These are phyloP conservation scores for Brassica juncea DNA, from an alignment of 345 rosid species.

Conservation along the genomic window DNA sequence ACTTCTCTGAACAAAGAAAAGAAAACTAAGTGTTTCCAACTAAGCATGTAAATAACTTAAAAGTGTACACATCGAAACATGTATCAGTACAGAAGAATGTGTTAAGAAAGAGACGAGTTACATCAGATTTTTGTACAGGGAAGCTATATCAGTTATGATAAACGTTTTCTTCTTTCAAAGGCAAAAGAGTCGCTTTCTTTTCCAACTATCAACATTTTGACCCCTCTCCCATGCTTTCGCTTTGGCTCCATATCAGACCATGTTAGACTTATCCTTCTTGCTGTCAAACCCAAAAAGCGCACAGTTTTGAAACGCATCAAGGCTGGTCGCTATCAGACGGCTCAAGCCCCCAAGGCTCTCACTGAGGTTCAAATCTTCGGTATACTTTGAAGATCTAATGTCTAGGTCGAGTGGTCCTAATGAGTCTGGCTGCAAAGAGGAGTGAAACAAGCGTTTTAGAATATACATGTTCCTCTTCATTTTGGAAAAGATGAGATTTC, in stretches of 20 bases:
- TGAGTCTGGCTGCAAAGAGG: conserved; percentile 64
- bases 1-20: no score
- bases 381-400: conserved; percentile 64
- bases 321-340: conserved; percentile 89
- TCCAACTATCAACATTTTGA: conserved; percentile 36
- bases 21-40: neutral
- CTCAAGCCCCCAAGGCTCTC: conserved; percentile 86
- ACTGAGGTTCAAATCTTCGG: conserved; percentile 64
- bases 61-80: conserved; percentile 6
- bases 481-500: neutral
- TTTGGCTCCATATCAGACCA: conserved; percentile 52
- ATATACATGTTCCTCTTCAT: neutral
- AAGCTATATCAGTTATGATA: conserved; percentile 30
- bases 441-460: neutral
- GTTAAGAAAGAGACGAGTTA: neutral
- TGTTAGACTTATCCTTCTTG: conserved; percentile 67
- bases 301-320: conserved; percentile 90
- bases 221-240: conserved; percentile 22
- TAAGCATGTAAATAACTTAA: conserved; percentile 4
- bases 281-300: conserved; percentile 63
- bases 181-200: conserved; percentile 26
- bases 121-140: conserved; percentile 42
- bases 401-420: conserved; percentile 62
- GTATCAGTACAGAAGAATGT: conserved; percentile 26
- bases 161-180: conserved; percentile 11